These are phyloP conservation scores for Phyllosticta citrichinensis DNA, from an alignment of 2,329 filamentous ascomycete species.

Conservation along the genomic window DNA sequence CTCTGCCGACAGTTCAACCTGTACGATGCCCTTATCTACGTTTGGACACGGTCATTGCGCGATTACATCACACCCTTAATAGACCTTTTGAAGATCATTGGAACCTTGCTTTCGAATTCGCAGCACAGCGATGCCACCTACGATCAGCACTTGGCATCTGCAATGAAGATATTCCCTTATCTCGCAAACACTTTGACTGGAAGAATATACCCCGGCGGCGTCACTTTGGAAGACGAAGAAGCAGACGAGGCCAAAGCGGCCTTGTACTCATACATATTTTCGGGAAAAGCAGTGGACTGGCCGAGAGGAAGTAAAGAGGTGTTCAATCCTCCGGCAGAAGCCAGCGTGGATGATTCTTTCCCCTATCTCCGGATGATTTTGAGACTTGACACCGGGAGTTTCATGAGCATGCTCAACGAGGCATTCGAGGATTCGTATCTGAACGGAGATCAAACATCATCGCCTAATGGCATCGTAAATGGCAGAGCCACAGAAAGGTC, in stretches of 20 bases:
- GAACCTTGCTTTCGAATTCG: slow-evolving; percentile 45
- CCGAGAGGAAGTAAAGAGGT: slow-evolving; percentile 52
- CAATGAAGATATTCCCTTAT: slow-evolving; percentile 88
- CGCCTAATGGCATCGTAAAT: slow-evolving; percentile 40
- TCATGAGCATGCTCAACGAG: slow-evolving; percentile 91
- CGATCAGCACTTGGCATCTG: slow-evolving; percentile 57
- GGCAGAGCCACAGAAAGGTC: slow-evolving; percentile 16
- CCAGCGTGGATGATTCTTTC: slow-evolving; percentile 58
- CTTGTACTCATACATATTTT: slow-evolving; percentile 89
- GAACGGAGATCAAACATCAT: slow-evolving; percentile 64
- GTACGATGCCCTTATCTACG: slow-evolving; percentile 91
- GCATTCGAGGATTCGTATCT: slow-evolving; percentile 93
- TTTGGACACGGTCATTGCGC: slow-evolving; percentile 84
- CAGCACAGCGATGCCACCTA: slow-evolving; percentile 46
- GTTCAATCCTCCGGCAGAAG: slow-evolving; percentile 43
- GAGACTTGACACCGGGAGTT: slow-evolving; percentile 81
- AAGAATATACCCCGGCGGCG: slow-evolving; percentile 81
- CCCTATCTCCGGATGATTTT: slow-evolving; percentile 77
- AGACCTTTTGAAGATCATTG: slow-evolving; percentile 60
- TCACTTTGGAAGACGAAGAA: slow-evolving; percentile 59
- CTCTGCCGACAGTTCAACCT: slow-evolving; percentile 86
- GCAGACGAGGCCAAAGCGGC: slow-evolving; percentile 72
- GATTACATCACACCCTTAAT: slow-evolving; percentile 89
- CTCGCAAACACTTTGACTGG: slow-evolving; percentile 85
- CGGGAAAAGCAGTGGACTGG: slow-evolving; percentile 67